Evolutionary conservation across 352 stramenopile genomes (phyloP).

Genomic region (Phytopythium chamaehyphon): DNA sequence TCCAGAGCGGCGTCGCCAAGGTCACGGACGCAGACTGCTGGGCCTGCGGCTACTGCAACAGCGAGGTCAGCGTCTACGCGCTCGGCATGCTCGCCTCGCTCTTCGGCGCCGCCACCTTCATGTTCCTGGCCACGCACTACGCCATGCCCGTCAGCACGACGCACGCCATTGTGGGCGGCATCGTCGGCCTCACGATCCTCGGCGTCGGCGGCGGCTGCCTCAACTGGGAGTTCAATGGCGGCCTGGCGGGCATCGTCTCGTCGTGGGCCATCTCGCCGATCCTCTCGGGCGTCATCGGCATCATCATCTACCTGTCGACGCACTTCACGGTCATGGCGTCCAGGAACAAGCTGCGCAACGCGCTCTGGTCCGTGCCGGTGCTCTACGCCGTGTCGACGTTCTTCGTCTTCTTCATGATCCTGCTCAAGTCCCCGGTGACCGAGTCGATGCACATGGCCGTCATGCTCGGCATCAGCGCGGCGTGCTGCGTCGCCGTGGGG

Average conservation of each 20-base stretch:
- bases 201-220: constrained; percentile 38
- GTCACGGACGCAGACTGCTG: constrained; percentile 19
- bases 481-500: neutral
- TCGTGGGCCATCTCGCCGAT: constrained; percentile 70
- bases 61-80: constrained; percentile 55
- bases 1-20: constrained; percentile 45
- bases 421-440: constrained; percentile 27
- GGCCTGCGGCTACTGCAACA: constrained; percentile 29
- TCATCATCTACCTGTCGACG: constrained; percentile 55
- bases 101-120: constrained; percentile 36
- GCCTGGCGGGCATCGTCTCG: constrained; percentile 41
- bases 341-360: constrained; percentile 21
- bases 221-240: constrained; percentile 27
- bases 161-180: constrained; percentile 58
- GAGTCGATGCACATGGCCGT: constrained; percentile 10
- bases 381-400: constrained; percentile 44
- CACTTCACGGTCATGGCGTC: constrained; percentile 41
- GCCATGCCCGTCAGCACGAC: constrained; percentile 72
- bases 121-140: constrained; percentile 51
- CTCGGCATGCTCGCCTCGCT: constrained; percentile 66
- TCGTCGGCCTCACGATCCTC: constrained; percentile 66
- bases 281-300: constrained; percentile 35
- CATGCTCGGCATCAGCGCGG: constrained; percentile 7
- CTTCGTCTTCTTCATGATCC: constrained; percentile 43
- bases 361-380: constrained; percentile 37